Evolutionary conservation across 2,329 filamentous ascomycete species (phyloP).

Genomic region (Fusarium anguioides): DNA sequence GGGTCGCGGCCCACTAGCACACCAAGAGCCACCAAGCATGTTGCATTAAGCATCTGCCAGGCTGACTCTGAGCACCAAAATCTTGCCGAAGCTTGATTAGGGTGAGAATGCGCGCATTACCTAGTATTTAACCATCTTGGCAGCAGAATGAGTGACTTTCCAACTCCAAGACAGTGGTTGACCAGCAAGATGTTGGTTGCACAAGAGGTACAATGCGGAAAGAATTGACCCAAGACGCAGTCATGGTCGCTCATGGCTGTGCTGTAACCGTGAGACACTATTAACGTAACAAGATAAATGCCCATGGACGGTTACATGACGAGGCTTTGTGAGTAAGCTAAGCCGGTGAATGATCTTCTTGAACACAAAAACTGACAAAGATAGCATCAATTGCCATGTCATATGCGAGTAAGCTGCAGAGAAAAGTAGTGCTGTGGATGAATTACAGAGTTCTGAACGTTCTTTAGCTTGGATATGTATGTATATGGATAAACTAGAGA

Average conservation of each 20-base stretch:
- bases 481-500: neutral
- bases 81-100: conserved; percentile 1
- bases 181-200: conserved; percentile 5
- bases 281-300: conserved; percentile 6
- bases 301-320: conserved; percentile 1
- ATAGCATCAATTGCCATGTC: conserved; percentile 20
- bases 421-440: neutral
- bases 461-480: neutral
- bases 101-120: conserved; percentile 5
- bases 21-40: conserved; percentile 18
- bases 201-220: neutral
- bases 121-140: conserved; percentile 9
- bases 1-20: conserved; percentile 17
- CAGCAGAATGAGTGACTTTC: conserved; percentile 25
- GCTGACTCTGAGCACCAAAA: neutral
- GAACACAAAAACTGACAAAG: conserved; percentile 22
- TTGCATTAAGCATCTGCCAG: conserved; percentile 20
- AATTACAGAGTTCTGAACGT: neutral
- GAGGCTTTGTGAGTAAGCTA: neutral
- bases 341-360: neutral
- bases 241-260: conserved; percentile 7
- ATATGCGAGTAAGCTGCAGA: neutral
- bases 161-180: conserved; percentile 1
- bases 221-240: conserved; percentile 13
- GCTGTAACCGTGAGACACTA: conserved; percentile 20